These are phyloP conservation scores for Saccharomyces jurei DNA, from an alignment of 805 yeast genomes.

Conservation along the genomic window DNA sequence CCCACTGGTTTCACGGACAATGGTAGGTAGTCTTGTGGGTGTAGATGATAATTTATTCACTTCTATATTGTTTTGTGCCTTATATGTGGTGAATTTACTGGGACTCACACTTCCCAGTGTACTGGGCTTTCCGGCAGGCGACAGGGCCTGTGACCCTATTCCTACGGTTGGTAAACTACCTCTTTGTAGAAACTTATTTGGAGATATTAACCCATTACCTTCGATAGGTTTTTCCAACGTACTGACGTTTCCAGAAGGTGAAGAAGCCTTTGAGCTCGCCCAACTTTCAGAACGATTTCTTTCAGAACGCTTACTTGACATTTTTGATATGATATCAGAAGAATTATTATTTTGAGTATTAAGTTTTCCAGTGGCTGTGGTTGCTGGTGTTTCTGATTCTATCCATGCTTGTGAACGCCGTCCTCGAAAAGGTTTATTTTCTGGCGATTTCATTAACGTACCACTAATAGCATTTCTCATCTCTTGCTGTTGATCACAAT, in stretches of 20 bases:
- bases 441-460: not conserved
- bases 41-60: not conserved
- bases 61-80: not conserved
- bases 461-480: not conserved
- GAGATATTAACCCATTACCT: not conserved
- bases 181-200: not conserved
- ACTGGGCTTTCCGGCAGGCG: not conserved
- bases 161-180: not conserved
- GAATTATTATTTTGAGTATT: not conserved
- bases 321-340: not conserved
- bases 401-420: not conserved
- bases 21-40: not conserved
- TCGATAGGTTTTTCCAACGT: not conserved
- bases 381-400: not conserved
- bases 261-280: not conserved
- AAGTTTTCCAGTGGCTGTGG: not conserved
- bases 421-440: not conserved
- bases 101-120: not conserved
- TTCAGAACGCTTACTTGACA: not conserved
- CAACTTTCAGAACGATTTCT: not conserved
- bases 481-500: not conserved
- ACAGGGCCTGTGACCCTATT: not conserved
- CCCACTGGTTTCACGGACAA: not conserved
- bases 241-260: not conserved
- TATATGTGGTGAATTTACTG: not conserved